phyloP scores from a whole-genome alignment of 2,329 filamentous ascomycete species.

The Escovopsis sp. region DNA sequence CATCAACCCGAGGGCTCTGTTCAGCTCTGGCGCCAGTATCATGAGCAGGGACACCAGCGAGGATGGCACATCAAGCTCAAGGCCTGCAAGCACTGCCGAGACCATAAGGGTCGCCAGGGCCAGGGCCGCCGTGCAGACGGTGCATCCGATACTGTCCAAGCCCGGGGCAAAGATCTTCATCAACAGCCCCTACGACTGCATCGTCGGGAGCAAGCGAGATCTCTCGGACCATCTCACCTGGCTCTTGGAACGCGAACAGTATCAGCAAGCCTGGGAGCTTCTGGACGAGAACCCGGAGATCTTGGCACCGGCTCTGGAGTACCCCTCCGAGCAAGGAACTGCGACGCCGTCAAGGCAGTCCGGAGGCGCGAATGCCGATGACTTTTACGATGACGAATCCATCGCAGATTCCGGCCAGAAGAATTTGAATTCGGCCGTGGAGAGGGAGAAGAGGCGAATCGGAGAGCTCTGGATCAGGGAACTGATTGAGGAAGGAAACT shows the following conservation, averaged over 20 bases:
- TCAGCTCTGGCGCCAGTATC: conserved; percentile 75
- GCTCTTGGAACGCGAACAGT: conserved; percentile 69
- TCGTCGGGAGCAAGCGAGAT: conserved; percentile 81
- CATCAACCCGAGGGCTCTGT: conserved; percentile 72
- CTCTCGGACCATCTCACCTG: conserved; percentile 73
- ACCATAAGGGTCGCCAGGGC: conserved; percentile 15
- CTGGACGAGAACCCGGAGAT: conserved; percentile 78
- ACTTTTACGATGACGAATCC: conserved; percentile 60
- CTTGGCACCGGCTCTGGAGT: conserved; percentile 29
- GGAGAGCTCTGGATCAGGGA: conserved; percentile 91
- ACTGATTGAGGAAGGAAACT: conserved; percentile 59
- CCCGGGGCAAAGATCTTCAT: conserved; percentile 67
- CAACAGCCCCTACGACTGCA: conserved; percentile 90
- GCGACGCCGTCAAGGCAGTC: conserved; percentile 27
- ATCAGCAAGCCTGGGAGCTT: conserved; percentile 77
- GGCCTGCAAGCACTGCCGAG: conserved; percentile 21
- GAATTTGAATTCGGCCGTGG: conserved; percentile 48
- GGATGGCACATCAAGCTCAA: conserved; percentile 33
- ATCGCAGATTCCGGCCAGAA: conserved; percentile 43
- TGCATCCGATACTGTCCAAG: conserved; percentile 41
- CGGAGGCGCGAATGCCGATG: conserved; percentile 25
- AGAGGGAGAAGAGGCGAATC: conserved; percentile 79
- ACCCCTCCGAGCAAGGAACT: conserved; percentile 23
- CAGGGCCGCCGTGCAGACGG: conserved; percentile 18
- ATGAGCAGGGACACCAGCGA: conserved; percentile 47